A percentile compares a stretch with the other conserved stretches of the same genome.
These are phyloP conservation scores for Calonectria ilicicola DNA, from an alignment of 2,329 filamentous ascomycete genomes.

Conservation along the genomic window DNA sequence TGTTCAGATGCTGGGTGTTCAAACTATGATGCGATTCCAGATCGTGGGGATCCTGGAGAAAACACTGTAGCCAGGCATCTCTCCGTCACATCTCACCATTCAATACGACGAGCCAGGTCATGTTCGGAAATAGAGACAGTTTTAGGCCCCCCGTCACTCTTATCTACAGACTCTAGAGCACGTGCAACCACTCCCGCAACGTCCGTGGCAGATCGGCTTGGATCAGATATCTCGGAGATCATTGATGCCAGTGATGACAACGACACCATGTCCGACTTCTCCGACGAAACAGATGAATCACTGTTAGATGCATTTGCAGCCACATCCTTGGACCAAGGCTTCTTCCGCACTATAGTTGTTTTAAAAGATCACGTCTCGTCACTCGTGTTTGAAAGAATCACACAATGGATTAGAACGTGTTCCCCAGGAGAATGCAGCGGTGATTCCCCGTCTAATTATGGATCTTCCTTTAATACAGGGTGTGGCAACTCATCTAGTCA, in stretches of 20 bases:
- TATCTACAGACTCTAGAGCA: neutral
- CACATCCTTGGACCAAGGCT: conserved; percentile 12
- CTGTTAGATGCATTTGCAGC: conserved; percentile 25
- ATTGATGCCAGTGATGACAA: conserved; percentile 22
- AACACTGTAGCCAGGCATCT: neutral
- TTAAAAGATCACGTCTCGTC: conserved; percentile 25
- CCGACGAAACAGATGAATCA: conserved; percentile 27
- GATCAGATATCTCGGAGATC: neutral
- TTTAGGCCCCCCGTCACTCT: neutral
- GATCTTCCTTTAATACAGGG: neutral
- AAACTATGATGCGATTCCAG: neutral
- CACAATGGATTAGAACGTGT: conserved; percentile 24
- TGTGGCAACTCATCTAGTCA: neutral
- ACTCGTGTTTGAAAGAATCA: conserved; percentile 11
- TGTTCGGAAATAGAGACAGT: conserved; percentile 8
- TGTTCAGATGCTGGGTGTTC: conserved; percentile 26
- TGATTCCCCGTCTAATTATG: neutral
- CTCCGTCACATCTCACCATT: neutral
- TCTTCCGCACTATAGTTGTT: conserved; percentile 4
- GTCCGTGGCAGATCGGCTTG: neutral
- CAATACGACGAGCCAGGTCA: neutral
- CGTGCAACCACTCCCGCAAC: conserved; percentile 12
- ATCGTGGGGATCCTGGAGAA: neutral
- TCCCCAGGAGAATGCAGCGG: neutral
- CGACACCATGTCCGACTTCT: conserved; percentile 25